Evolutionary conservation across 202 grass and related monocot species (phyloP).

Genomic region (Setaria viridis): DNA sequence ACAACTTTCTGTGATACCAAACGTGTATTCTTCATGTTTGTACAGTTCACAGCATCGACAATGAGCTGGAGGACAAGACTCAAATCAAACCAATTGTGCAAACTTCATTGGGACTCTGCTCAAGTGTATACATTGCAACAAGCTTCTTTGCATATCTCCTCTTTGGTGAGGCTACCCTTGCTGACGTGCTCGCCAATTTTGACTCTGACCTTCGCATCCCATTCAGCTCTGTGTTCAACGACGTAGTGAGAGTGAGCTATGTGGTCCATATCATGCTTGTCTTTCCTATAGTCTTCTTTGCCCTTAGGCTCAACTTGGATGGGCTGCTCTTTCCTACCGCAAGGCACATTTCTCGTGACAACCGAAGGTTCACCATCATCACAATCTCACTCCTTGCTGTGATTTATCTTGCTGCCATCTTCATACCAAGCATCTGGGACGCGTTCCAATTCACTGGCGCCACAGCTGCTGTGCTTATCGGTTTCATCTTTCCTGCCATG

Average conservation of each 20-base stretch:
- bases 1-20: conserved; percentile 14
- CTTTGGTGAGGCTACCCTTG: conserved; percentile 83
- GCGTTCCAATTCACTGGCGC: conserved; percentile 94
- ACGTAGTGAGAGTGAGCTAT: conserved; percentile 92
- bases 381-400: conserved; percentile 62
- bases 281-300: conserved; percentile 94
- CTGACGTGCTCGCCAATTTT: conserved; percentile 89
- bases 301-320: conserved; percentile 84
- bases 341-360: conserved; percentile 64
- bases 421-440: conserved; percentile 97
- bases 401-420: conserved; percentile 82
- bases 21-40: conserved; percentile 32
- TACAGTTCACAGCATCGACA: conserved; percentile 88
- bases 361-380: conserved; percentile 73
- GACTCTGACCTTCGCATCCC: conserved; percentile 76
- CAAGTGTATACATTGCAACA: conserved; percentile 80
- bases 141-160: conserved; percentile 94
- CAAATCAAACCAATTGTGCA: conserved; percentile 79
- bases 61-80: conserved; percentile 72
- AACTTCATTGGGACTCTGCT: conserved; percentile 85
- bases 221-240: conserved; percentile 77
- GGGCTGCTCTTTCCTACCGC: conserved; percentile 77
- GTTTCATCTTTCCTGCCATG: conserved; percentile 92
- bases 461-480: conserved; percentile 83
- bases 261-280: conserved; percentile 97